Evolutionary conservation across 2,329 filamentous ascomycete species (phyloP), one percentile per base, ranked within the genome.

Genomic region (Gnomoniopsis sp.): DNA sequence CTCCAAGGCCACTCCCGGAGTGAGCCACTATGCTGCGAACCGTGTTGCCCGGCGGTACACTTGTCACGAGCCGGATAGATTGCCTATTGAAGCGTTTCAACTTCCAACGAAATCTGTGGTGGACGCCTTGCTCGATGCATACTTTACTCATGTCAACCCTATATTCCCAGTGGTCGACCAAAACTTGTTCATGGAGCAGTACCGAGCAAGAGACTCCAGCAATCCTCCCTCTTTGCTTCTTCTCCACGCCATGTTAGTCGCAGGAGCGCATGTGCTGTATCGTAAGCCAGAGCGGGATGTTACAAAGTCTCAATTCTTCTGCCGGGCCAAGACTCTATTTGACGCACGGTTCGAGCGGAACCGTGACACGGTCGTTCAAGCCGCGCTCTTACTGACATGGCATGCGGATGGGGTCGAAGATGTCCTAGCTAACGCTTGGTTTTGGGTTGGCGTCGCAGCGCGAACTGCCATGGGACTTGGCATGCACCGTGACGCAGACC

Each of bases 141-240:
- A 81, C 65, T 83, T 82, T 61, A 67, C 67, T 6, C 73, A 78
- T 55, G 73, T 83, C 55, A 82, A 83, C 58, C 74, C 75, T 1
- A 78, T 78, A 2, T 82, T 78, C 60, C 80, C 80, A 11, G 74
- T 83, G 21, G 69, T 83, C 22, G 78, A 83, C 48, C 76, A 82
- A 64, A 74, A 78, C 33, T 64, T 76, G 22, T 83, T 83, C 63
- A 79, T 81, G 75, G 67, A 70, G 2, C 76, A 77, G 56, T 82
- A 83, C 63, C 71, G 70, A 10, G 76, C 75, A 44, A 71, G 72
- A n/a, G 75, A 80, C 47, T 71, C 75, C 2, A 64, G 71, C 2
- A 72, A 78, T 30, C 26, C 26, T 8, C 26, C 26, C 4, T 30
- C 26, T 30, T 8, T 30, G 26, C 26, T 30, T 30, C 26, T 30